Percentiles rank a stretch among this genome's conserved stretches.
These are phyloP conservation scores for Lecanicillium sp. DNA, from an alignment of 2,329 filamentous ascomycete genomes.

Conservation along the genomic window DNA sequence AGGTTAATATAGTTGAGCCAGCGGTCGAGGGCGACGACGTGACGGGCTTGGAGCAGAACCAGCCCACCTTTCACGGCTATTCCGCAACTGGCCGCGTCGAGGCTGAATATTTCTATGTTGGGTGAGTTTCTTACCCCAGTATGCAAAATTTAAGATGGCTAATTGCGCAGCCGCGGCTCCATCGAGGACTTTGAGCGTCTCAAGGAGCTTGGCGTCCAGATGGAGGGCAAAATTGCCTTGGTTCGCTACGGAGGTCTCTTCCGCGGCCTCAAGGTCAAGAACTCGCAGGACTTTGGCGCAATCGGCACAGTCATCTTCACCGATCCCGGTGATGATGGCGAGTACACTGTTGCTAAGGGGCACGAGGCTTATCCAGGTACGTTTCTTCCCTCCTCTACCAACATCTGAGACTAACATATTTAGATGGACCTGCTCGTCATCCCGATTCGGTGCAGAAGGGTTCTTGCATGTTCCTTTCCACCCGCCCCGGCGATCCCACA, in stretches of 20 bases:
- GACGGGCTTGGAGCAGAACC: too few relatives aligned
- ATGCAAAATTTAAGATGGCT: too few relatives aligned
- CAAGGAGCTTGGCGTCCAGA: conserved; percentile 58
- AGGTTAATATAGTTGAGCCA: too few relatives aligned
- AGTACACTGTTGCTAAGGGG: conserved; percentile 67
- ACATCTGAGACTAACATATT: conserved; percentile 36
- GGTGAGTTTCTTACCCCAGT: too few relatives aligned
- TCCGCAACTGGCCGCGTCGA: conserved; percentile 72
- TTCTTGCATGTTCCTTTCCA: conserved; percentile 64
- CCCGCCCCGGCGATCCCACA: conserved; percentile 58
- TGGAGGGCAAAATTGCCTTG: conserved; percentile 72
- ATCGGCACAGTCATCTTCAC: conserved; percentile 72
- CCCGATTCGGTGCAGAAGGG: conserved; percentile 73
- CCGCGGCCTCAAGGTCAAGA: conserved; percentile 75
- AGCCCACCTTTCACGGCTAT: conserved; percentile 78
- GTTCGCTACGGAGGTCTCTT: conserved; percentile 71
- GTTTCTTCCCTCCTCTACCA: conserved; percentile 17
- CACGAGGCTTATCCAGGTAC: conserved; percentile 58
- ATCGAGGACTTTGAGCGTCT: too few relatives aligned
- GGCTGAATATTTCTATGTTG: too few relatives aligned
- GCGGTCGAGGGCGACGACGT: too few relatives aligned
- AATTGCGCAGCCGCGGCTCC: too few relatives aligned
- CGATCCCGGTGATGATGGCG: conserved; percentile 79
- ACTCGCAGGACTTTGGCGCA: conserved; percentile 77
- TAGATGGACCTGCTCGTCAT: conserved; percentile 68